Evolutionary conservation across 768 basidiomycete species (phyloP), one percentile per base, ranked within the genome.

Genomic region (Pleurotus ostreatus): DNA sequence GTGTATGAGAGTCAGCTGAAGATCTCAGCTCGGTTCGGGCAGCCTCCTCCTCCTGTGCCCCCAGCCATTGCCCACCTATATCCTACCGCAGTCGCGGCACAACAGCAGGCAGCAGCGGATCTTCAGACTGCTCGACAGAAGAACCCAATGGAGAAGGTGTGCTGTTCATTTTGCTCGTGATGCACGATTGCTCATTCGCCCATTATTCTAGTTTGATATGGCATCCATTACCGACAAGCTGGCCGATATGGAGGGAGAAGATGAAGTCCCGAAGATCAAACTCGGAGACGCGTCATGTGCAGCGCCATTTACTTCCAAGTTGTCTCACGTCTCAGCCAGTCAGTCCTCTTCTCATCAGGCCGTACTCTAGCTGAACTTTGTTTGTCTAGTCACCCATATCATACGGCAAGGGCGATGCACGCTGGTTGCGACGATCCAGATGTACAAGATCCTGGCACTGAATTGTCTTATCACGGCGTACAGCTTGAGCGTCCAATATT

Each of bases 401-500:
- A 97, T 99, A 62, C 86, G 97, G 16, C 97, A 98, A 72, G 97
- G 97, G 20, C 92, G 97, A 25, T 98, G 97, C 76, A 99, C 97
- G 1, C 84, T 99, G 15, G 97, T 98, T 45, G 97, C 97, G 2
- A 99, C 97, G 2, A 89, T 96, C 54, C 97, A 99, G 74, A 99
- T 99, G 97, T 99, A 98, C 84, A 97, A 98, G 77, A 99, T 99
- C 62, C 78, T 99, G 38, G 97, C 96, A 1, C 75, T 99, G 55
- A 99, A 98, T 68, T 98, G 97, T 66, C 77, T 99, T 41, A 99
- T 98, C 71, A 96, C 95, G 2, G 97, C 97, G n/a, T 98, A 96
- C 74, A 95, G 92, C 68, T 77, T 98, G 59, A 94, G 92, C 62
- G 97, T 98, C 26, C 95, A 96, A 70, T 98, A 99, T 66, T 78